These are phyloP conservation scores for Saccharomyces uvarum DNA, from an alignment of 1,139 yeast genomes.

Conservation along the genomic window DNA sequence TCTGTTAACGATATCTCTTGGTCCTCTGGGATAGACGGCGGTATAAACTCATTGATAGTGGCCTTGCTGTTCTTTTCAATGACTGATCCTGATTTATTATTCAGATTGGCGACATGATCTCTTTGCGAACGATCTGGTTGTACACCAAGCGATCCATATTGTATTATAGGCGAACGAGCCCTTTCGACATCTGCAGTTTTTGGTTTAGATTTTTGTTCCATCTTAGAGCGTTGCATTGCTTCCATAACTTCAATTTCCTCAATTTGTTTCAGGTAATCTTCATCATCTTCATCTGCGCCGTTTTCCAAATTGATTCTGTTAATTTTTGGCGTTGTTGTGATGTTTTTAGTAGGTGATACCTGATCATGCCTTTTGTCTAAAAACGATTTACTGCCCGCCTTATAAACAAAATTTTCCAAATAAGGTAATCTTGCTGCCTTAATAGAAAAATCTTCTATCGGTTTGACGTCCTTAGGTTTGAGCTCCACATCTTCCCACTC, in stretches of 20 bases:
- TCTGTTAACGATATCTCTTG: conserved; percentile 10
- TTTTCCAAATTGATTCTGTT: conserved; percentile 3
- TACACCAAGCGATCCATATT: not conserved
- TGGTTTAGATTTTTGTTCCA: not conserved
- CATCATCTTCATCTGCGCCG: conserved; percentile 12
- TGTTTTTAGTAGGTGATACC: conserved; percentile 16
- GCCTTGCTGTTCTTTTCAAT: not conserved
- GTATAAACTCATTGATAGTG: not conserved
- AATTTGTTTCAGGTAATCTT: conserved; percentile 16
- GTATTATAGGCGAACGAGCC: not conserved
- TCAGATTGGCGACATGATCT: not conserved
- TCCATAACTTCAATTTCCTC: conserved; percentile 37
- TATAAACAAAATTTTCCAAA: conserved; percentile 8
- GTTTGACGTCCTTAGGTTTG: conserved; percentile 22
- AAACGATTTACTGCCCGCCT: conserved; percentile 28
- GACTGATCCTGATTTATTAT: not conserved
- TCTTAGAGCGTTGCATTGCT: conserved; percentile 18
- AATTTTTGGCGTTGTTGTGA: conserved; percentile 2
- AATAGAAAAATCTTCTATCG: conserved; percentile 32
- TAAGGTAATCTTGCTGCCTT: conserved; percentile 35
- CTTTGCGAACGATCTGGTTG: not conserved
- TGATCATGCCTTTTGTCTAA: conserved; percentile 23
- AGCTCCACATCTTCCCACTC: conserved; percentile 61
- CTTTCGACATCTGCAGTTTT: not conserved
- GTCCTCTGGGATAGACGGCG: not conserved